These are phyloP conservation scores for Metarhizium rileyi DNA, from an alignment of 2,329 filamentous ascomycete genomes.

Conservation along the genomic window DNA sequence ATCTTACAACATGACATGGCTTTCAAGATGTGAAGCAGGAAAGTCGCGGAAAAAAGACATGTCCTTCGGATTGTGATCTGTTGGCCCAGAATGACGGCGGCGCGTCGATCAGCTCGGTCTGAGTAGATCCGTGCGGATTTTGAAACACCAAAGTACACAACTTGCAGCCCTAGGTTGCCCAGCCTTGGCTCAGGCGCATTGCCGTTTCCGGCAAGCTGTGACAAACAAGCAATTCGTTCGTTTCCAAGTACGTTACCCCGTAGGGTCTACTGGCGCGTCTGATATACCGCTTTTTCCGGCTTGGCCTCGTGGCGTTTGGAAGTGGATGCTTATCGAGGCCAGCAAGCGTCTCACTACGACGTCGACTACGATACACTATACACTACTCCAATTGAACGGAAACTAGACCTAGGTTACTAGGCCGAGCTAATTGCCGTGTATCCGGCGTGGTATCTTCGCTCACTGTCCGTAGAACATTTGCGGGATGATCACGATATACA, in stretches of 20 bases:
- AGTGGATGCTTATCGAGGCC: not conserved
- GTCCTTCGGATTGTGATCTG: no score
- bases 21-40: no score
- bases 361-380: not conserved
- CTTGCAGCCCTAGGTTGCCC: not conserved
- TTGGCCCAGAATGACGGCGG: no score
- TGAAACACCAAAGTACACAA: not conserved
- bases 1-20: no score
- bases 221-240: no score
- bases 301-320: not conserved
- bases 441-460: not conserved
- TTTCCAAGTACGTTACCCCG: not conserved
- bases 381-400: not conserved
- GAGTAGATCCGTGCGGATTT: not conserved
- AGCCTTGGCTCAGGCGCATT: not conserved
- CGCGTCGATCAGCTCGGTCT: no score
- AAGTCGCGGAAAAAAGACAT: no score
- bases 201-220: no score
- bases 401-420: not conserved
- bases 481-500: not conserved
- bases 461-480: not conserved
- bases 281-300: no score
- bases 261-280: no score
- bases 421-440: not conserved
- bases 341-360: constrained; percentile 1